phyloP scores from a whole-genome alignment of 106 monocot species.

The Dioscorea zingiberensis region DNA sequence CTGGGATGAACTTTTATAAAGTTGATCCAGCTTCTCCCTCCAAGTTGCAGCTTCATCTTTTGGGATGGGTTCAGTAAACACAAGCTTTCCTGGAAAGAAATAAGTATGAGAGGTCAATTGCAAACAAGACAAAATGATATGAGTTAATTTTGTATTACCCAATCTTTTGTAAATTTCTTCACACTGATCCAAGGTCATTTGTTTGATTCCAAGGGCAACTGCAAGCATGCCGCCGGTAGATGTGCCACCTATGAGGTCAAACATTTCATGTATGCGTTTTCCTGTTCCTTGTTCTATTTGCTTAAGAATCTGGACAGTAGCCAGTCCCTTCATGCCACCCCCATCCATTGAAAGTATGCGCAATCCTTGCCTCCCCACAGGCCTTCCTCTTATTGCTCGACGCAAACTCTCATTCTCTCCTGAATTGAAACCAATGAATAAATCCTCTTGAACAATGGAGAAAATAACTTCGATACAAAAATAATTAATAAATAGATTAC shows the following conservation, averaged over 20 bases:
- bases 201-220: conserved; percentile 88
- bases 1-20: conserved; percentile 98
- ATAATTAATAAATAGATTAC: conserved; percentile 20
- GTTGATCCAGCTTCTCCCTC: conserved; percentile 95
- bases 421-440: conserved; percentile 12
- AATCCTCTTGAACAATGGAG: background rate
- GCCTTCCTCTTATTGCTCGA: conserved; percentile 69
- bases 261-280: conserved; percentile 89
- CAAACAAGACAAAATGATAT: conserved; percentile 5
- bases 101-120: conserved; percentile 11
- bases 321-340: conserved; percentile 99
- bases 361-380: conserved; percentile 65
- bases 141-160: conserved; percentile 26
- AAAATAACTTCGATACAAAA: too few species aligned
- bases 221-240: conserved; percentile 99
- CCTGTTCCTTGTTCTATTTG: conserved; percentile 95
- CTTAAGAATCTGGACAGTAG: conserved; percentile 93
- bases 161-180: conserved; percentile 97
- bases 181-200: conserved; percentile 86
- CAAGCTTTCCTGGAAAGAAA: conserved; percentile 76
- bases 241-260: conserved; percentile 97
- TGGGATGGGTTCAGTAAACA: conserved; percentile 81
- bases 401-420: conserved; percentile 96
- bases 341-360: conserved; percentile 98
- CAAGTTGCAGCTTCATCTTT: conserved; percentile 96